Evolutionary conservation across 1,139 yeast genomes (phyloP), one percentile per base, ranked within the genome.

Genomic region (Yamadazyma friedrichii): DNA sequence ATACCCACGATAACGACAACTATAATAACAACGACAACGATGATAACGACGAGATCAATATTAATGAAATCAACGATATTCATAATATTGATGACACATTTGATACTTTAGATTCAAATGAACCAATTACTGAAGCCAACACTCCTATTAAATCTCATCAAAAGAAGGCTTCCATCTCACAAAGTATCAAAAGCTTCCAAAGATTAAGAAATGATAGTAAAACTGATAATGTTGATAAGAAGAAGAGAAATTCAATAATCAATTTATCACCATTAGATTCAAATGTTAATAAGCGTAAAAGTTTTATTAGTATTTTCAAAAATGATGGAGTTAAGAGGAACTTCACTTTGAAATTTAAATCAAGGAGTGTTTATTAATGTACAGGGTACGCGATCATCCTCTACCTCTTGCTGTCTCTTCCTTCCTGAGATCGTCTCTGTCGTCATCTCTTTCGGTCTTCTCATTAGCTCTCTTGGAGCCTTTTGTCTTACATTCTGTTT

Each of bases 261-360:
- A 45, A 45, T 15, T 41, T 47, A 31, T 41, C 42, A 9, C 33
- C 46, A 16, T 35, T 48, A 11, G 33, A 48, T 31, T 50, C 49
- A 9, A 40, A 46, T 31, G 44, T 48, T 9, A 43, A 43, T 30
- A 51, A 51, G 16, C 39, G 54, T 22, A 50, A 50, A 39, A 54
- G 58, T 31, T 44, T 55, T 26, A 48, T 54, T 9, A 42, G 41
- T 15, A 35, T 54, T 20, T 53, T 55, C 40, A 47, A 46, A 22
- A 46, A 45, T 15, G 54, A 52, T 13, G 46, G 48, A 13, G 46
- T 51, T 15, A 46, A 46, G 36, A 40, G 54, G 30, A 53, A 45
- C 36, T 46, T 53, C 32, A 47, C 58, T 5, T 36, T 55, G 26
- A 55, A 53, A 39, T 38, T 54, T 29, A 54, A 50, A 33, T 46